Evolutionary conservation across 2,329 filamentous ascomycete species (phyloP), one percentile per base, ranked within the genome.

Genomic region (Sporothrix euskadiensis): DNA sequence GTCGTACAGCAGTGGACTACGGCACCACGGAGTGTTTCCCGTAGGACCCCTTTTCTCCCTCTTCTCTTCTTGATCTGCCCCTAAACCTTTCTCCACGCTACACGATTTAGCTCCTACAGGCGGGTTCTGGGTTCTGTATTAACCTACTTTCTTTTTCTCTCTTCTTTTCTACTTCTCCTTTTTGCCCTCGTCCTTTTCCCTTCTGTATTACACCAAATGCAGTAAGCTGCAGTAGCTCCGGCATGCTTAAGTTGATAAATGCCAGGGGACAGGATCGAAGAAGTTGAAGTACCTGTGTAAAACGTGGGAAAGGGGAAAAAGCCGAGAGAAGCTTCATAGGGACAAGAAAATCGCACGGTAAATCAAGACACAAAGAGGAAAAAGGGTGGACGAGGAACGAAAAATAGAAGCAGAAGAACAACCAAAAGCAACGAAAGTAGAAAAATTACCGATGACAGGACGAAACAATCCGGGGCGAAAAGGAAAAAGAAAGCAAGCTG

Each of bases 211-310:
- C 39, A 14, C 41, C 63, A 19, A 68, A 68, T 30, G 12, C 39
- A 49, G 44, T 2, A 68, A 49, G 63, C 22, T 49, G 63, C 63
- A 68, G 63, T 68, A 68, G 63, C 63, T 68, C 44, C 41, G 39
- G 63, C 26, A 68, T 32, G 44, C 12, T 32, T 49, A 35, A 35
- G 35, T 35, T 35, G 4, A 5, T n/a, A 41, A 10, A 47, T 30
- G 41, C 41, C 8, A 22, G 47, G 39, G 49, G 14, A 26, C 22
- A 12, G 19, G 44, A 32, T 2, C 5, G 9, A 16, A 30, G 5
- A 14, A 16, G 3, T 26, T 26, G 26, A 7, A 12, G 19, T 6
- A 2, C 32, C 41, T 65, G 59, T 14, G 3, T 26, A 65, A 61
- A 65, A 44, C 59, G 59, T 65, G 59, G 35, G 59, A 26, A 44